Percentiles rank a stretch among this genome's conserved stretches.
phyloP scores from a whole-genome alignment of 371 early-diverging fungal genomes.

The Circinella umbellata region DNA sequence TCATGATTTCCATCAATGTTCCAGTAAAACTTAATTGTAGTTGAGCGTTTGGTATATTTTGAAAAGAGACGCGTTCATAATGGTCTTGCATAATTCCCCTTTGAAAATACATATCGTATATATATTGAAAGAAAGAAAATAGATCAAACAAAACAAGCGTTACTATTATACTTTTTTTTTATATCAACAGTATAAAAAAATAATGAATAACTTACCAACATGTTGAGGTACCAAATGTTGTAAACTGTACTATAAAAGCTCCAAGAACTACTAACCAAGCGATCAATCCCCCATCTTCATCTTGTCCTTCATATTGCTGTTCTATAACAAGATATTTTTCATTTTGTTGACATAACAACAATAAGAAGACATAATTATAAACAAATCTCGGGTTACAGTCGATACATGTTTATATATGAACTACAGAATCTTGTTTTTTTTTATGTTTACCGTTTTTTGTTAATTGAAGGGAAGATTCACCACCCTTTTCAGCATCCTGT shows the following conservation, averaged over 20 bases:
- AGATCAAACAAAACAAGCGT: too few relatives aligned
- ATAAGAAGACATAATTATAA: too few relatives aligned
- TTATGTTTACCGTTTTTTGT: not conserved
- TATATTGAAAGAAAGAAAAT: too few relatives aligned
- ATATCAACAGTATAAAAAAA: not conserved
- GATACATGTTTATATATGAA: too few relatives aligned
- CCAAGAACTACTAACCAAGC: constrained; percentile 66
- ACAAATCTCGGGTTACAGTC: too few relatives aligned
- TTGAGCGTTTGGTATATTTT: constrained; percentile 14
- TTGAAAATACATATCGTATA: not conserved
- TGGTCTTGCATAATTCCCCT: constrained; percentile 37
- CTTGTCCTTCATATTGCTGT: not conserved
- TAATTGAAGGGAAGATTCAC: constrained; percentile 2
- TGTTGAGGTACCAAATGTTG: constrained; percentile 53
- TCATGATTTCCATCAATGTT: constrained; percentile 35
- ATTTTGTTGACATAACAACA: too few relatives aligned
- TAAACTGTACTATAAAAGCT: constrained; percentile 59
- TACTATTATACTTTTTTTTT: not conserved
- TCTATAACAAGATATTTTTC: not conserved
- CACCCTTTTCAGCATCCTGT: constrained; percentile 7
- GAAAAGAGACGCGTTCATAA: constrained; percentile 31
- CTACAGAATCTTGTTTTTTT: not conserved
- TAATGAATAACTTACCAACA: constrained; percentile 32
- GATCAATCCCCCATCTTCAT: constrained; percentile 40
- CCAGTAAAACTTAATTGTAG: constrained; percentile 47